phyloP scores from a whole-genome alignment of 192 early-diverging fungal genomes.

The Coemansia sp. region DNA sequence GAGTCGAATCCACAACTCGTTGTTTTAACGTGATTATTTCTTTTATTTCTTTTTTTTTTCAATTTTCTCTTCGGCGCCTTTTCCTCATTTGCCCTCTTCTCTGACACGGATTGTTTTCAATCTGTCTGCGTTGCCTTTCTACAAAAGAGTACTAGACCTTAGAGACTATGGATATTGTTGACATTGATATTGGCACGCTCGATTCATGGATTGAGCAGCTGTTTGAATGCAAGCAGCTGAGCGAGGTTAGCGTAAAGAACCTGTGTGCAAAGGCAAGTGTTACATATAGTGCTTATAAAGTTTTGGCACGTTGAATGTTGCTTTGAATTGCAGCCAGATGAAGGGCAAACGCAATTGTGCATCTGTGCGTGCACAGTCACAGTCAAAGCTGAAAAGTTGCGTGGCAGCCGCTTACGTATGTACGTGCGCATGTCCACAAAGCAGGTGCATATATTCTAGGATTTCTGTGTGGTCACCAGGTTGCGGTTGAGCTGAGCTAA shows the following conservation, averaged over 20 bases:
- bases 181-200: slow-evolving; percentile 78
- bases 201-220: slow-evolving; percentile 91
- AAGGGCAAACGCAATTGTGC: slow-evolving; percentile 1
- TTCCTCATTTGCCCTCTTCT: neutral
- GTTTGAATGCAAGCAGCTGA: slow-evolving; percentile 92
- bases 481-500: slow-evolving; percentile 2
- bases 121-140: slow-evolving; percentile 4
- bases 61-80: slow-evolving; percentile 3
- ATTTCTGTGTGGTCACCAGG: slow-evolving; percentile 1
- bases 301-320: neutral
- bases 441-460: neutral
- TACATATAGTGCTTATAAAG: neutral
- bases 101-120: neutral
- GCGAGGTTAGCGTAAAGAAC: slow-evolving; percentile 91
- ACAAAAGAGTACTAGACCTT: slow-evolving; percentile 10
- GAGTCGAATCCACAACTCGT: neutral
- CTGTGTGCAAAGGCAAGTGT: slow-evolving; percentile 91
- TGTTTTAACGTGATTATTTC: neutral
- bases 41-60: slow-evolving; percentile 1
- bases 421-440: neutral
- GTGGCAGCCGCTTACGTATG: neutral
- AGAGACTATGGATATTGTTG: slow-evolving; percentile 47
- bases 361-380: neutral
- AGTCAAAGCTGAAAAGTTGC: neutral
- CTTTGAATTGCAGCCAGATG: slow-evolving; percentile 15